Conservation (phyloP, 2,329 filamentous ascomycete genomes). For the Botryotinia calthae region DNA sequence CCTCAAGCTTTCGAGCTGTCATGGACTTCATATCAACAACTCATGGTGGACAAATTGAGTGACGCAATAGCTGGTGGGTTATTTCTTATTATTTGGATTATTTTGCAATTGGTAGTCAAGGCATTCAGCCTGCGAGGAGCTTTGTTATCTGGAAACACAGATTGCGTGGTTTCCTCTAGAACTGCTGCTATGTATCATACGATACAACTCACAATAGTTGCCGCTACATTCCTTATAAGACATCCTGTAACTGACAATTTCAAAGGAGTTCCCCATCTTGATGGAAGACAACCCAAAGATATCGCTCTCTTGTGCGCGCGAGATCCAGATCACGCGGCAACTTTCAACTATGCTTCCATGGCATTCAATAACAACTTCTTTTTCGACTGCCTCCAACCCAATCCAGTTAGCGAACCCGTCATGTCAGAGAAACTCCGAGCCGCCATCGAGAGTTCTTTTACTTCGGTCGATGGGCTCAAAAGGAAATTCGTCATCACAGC, state of each 20-base stretch:
- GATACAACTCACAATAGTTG: not conserved
- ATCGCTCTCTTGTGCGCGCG: constrained; percentile 75
- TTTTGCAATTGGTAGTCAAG: not conserved
- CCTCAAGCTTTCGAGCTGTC: constrained; percentile 68
- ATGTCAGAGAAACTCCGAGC: constrained; percentile 56
- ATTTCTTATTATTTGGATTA: not conserved
- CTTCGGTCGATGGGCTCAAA: constrained; percentile 77
- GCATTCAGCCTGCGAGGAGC: not conserved
- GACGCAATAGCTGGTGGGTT: constrained; percentile 65
- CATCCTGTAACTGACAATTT: not conserved
- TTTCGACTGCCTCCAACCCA: constrained; percentile 59
- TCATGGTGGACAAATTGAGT: constrained; percentile 76
- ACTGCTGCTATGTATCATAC: not conserved
- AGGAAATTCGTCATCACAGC: constrained; percentile 78
- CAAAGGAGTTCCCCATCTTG: not conserved
- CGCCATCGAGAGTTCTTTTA: constrained; percentile 69
- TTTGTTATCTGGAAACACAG: not conserved
- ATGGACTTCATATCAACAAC: constrained; percentile 78
- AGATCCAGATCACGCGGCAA: constrained; percentile 69
- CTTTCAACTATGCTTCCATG: constrained; percentile 97
- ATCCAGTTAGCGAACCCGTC: constrained; percentile 37
- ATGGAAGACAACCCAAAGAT: constrained; percentile 48
- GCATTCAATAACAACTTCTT: constrained; percentile 88
- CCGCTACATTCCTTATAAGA: not conserved
- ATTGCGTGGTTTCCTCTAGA: not conserved